Base-by-base conservation (phyloP, 2,329 filamentous ascomycete genomes). In the Microsporum audouinii region DNA sequence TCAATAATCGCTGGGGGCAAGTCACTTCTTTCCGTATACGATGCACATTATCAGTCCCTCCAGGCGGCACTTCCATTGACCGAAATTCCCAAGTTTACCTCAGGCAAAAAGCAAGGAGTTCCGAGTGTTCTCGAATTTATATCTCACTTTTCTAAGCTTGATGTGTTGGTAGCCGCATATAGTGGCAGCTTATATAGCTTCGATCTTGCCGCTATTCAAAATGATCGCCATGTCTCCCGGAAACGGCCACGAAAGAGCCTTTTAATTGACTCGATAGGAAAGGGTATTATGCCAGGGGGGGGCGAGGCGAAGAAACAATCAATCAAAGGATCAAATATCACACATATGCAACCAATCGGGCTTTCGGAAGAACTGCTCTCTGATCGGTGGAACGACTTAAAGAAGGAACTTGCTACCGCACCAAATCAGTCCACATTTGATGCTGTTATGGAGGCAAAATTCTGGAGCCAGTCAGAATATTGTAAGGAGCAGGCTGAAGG, bases 41-140 rank as follows among this genome's bases (percentile, higher is more conserved):
- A 79, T 64, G 73, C 76, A n/a, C 73, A 76, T 56, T 79, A 77
- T 64, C 71, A 74, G 63, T 77, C 77, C 1, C 68, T 78, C 12
- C 77, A 78, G 63, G 73, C 75, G 59, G 74, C 72, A 59, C 72
- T 77, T 58, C 63, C 72, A 12, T 62, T 71, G 10, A 58, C 65
- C n/a, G 67, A 73, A 62, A 60, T 76, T 41, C 64, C 66, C n/a
- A 63, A 69, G n/a, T 64, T 64, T 12, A 64, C 63, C 49, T 64
- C 66, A 5, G 66, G 63, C 14, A 66, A 63, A 39, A 62, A 61
- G n/a, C 64, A 66, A 23, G 57, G 59, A 53, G 57, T 60, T 43
- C 68, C 67, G 34, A 66, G 66, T 10, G 67, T 68, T 7, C 67
- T 74, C 14, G 65, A 66, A 8, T 77, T 78, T 61, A 68, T 78